Base-by-base conservation (phyloP, 163 green algal genomes). In the Chloromonas sp. region DNA sequence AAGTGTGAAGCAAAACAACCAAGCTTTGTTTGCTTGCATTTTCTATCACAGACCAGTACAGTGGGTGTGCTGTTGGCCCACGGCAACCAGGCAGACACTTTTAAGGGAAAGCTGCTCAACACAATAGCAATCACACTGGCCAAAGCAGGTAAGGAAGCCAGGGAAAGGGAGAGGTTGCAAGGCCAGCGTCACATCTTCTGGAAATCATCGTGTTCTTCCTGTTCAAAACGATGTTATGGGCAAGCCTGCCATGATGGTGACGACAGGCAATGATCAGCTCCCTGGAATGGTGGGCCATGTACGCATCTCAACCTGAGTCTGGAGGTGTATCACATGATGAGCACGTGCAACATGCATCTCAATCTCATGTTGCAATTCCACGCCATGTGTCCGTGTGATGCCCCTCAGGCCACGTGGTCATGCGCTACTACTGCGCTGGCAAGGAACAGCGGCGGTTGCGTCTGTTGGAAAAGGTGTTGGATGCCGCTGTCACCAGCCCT, bases 391-490 rank as follows among this genome's bases (percentile, higher is more conserved):
- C 5, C 66, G 71, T 14, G 13, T 79, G 82, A 36, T 2, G 2
- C 60, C 66, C 14, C 3, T 70, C 89, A 91, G 92, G 92, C 15
- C 85, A 95, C 83, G 59, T 94, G 0, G 92, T 94, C 15, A 87
- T 93, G 83, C 88, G 92, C 1, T 94, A 93, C 85, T 85, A 89
- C 85, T 93, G 92, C 84, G 61, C 70, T 1, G 84, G 86, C 57
- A 93, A 93, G 83, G 92, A 95, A 86, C 84, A 91, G 61, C 87
- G 89, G 59, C 88, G 93, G 62, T 88, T 94, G 86, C 88, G 89
- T 14, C 87, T 93, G 79, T 90, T 92, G 59, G 92, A 96, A 78
- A 92, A 93, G 82, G 83, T 82, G 0, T 78, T 92, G 36, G 93
- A 96, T 79, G 87, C 85, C 1, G 91, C 86, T 1, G 87, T 90